Evolutionary conservation across 2,329 filamentous ascomycete species (phyloP).

Genomic region (Apiospora saccharicola): DNA sequence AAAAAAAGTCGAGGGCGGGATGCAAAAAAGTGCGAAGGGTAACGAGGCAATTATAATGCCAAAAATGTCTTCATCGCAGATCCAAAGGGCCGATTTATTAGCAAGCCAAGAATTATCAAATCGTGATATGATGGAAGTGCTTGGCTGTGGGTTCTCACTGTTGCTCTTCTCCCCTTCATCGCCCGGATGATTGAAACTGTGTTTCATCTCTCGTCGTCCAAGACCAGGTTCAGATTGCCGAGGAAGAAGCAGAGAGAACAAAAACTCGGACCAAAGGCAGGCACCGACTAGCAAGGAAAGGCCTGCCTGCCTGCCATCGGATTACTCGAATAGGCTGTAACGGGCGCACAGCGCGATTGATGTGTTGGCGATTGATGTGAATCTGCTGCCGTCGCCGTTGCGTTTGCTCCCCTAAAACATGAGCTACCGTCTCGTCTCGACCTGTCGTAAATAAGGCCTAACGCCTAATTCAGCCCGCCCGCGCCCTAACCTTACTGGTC

Average conservation of each 20-base stretch:
- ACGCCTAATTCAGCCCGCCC: not conserved
- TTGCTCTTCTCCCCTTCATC: not conserved
- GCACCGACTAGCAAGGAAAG: not conserved
- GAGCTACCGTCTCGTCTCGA: not conserved
- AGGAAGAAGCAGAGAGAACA: not conserved
- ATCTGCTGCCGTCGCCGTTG: too few relatives aligned
- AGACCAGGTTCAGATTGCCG: not conserved
- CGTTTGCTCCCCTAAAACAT: too few relatives aligned
- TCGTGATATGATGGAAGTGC: not conserved
- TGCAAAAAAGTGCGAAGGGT: not conserved
- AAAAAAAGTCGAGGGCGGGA: not conserved
- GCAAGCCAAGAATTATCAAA: not conserved
- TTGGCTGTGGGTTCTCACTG: not conserved
- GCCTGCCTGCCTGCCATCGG: not conserved
- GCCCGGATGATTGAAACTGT: not conserved
- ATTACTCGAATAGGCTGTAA: not conserved
- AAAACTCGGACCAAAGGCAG: conserved; percentile 15
- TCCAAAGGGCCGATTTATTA: not conserved
- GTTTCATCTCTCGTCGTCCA: not conserved
- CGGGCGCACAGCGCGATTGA: not conserved
- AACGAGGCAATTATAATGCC: conserved; percentile 1
- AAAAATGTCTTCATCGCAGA: not conserved
- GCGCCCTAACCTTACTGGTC: not conserved
- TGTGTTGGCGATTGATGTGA: not conserved
- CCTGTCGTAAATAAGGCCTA: not conserved